These are phyloP conservation scores for Salvia miltiorrhiza DNA, from an alignment of 257 asterid genomes.

Conservation along the genomic window DNA sequence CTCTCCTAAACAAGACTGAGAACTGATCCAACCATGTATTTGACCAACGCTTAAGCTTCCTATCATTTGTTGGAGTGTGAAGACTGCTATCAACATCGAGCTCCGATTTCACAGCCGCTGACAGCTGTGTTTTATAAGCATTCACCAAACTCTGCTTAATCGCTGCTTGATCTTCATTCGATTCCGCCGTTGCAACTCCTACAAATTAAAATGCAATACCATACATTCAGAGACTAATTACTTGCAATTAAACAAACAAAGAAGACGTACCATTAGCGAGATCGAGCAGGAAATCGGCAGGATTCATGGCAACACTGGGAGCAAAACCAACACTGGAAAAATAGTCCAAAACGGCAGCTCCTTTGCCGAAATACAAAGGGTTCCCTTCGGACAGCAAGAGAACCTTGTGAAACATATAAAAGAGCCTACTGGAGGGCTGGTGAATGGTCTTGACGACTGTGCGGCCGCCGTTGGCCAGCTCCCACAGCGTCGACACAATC, in stretches of 20 bases:
- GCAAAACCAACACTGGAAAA: constrained; percentile 51
- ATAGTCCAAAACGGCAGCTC: constrained; percentile 46
- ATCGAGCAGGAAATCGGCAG: constrained; percentile 78
- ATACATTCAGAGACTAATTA: too few relatives aligned
- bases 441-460: constrained; percentile 78
- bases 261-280: constrained; percentile 68
- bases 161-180: constrained; percentile 36
- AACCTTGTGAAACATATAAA: constrained; percentile 74
- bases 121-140: constrained; percentile 40
- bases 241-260: background rate
- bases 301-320: constrained; percentile 71
- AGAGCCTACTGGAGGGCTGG: constrained; percentile 81
- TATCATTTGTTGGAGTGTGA: constrained; percentile 1
- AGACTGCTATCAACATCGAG: constrained; percentile 11
- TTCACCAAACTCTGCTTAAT: constrained; percentile 47
- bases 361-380: constrained; percentile 63
- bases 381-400: constrained; percentile 66
- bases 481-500: constrained; percentile 62
- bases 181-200: constrained; percentile 55
- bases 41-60: constrained; percentile 43
- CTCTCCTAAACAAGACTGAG: constrained; percentile 55
- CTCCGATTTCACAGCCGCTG: constrained; percentile 34
- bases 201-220: background rate
- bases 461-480: constrained; percentile 58
- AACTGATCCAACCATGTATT: constrained; percentile 76